These are phyloP conservation scores for Acanthamoeba polyphaga DNA, from an alignment of 208 protist genomes.

Conservation along the genomic window DNA sequence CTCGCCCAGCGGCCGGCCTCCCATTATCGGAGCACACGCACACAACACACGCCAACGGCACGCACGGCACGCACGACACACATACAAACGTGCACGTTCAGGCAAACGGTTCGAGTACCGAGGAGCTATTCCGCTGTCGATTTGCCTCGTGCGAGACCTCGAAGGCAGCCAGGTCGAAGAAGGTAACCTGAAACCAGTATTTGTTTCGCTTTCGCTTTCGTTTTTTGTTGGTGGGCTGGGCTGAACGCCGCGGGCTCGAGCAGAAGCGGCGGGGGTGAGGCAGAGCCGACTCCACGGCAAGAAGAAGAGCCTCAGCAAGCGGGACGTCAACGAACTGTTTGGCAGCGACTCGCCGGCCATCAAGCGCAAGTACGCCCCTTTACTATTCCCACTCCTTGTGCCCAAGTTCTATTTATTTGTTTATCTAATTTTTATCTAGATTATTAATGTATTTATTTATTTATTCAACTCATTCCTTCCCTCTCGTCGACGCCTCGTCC, in stretches of 20 bases:
- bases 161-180: background rate
- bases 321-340: background rate
- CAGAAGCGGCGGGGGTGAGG: background rate
- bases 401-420: too few species aligned
- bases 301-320: slow-evolving; percentile 1
- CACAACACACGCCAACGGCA: too few species aligned
- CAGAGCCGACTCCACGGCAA: background rate
- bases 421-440: too few species aligned
- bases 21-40: too few species aligned
- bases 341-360: background rate
- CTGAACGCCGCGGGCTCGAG: background rate
- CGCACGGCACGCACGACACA: too few species aligned
- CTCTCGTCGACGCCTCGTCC: background rate
- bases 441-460: too few species aligned
- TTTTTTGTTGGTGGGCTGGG: background rate
- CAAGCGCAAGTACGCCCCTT: background rate
- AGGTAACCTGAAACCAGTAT: background rate
- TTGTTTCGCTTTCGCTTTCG: too few species aligned
- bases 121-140: background rate
- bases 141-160: background rate
- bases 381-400: background rate
- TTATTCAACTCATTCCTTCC: too few species aligned
- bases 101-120: slow-evolving; percentile 8
- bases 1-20: too few species aligned
- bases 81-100: background rate